Evolutionary conservation across 2,329 filamentous ascomycete genomes (phyloP).

Genomic region (Lachnellula cervina): DNA sequence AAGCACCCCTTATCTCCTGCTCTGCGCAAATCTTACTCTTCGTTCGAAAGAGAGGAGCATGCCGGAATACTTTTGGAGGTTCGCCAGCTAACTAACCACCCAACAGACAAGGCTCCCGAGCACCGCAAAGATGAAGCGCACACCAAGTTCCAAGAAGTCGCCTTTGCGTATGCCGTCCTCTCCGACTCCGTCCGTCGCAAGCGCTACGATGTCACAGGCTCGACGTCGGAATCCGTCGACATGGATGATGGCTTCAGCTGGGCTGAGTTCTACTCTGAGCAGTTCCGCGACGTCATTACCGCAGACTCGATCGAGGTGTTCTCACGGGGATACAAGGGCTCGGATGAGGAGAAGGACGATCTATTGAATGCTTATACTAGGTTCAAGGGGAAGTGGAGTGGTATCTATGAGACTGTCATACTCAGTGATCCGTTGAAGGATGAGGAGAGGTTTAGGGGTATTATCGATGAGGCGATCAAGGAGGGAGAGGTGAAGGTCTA

Average conservation of each 20-base stretch:
- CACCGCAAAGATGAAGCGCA: slow-evolving; percentile 69
- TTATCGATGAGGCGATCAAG: slow-evolving; percentile 77
- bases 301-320: slow-evolving; percentile 71
- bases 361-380: slow-evolving; percentile 71
- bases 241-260: slow-evolving; percentile 81
- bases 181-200: slow-evolving; percentile 75
- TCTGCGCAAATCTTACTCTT: not conserved
- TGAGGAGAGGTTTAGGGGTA: slow-evolving; percentile 74
- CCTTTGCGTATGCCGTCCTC: slow-evolving; percentile 90
- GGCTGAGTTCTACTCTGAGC: slow-evolving; percentile 81
- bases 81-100: slow-evolving; percentile 11
- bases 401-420: slow-evolving; percentile 79
- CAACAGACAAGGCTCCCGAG: slow-evolving; percentile 69
- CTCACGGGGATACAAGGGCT: slow-evolving; percentile 73
- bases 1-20: not conserved
- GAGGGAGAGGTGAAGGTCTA: slow-evolving; percentile 62
- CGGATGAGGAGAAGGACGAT: slow-evolving; percentile 78
- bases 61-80: not conserved
- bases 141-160: slow-evolving; percentile 79
- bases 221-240: slow-evolving; percentile 75
- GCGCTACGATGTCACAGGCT: slow-evolving; percentile 86
- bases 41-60: not conserved
- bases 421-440: slow-evolving; percentile 78
- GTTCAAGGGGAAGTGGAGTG: slow-evolving; percentile 68
- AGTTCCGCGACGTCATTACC: slow-evolving; percentile 74